Evolutionary conservation across 108 stramenopile genomes (phyloP).

Genomic region (Skeletonema costatum): DNA sequence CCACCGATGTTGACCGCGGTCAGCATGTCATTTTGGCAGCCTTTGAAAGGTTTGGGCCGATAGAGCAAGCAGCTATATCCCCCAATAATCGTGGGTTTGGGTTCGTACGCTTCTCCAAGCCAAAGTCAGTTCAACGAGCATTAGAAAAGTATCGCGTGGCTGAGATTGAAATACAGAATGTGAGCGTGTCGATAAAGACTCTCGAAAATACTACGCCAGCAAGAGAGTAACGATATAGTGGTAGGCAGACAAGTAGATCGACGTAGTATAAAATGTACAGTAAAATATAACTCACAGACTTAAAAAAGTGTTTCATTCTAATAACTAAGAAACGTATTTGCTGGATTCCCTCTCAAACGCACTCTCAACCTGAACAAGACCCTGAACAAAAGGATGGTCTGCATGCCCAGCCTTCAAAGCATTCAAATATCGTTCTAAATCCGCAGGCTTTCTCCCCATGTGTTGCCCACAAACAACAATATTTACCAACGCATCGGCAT

Average conservation of each 20-base stretch:
- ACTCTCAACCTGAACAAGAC: slow-evolving; percentile 72
- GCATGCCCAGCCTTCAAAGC: slow-evolving; percentile 65
- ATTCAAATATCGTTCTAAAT: slow-evolving; percentile 39
- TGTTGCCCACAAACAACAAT: slow-evolving; percentile 86
- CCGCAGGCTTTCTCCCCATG: slow-evolving; percentile 66
- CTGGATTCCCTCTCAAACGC: slow-evolving; percentile 87
- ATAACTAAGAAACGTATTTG: slow-evolving; percentile 58
- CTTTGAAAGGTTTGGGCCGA: slow-evolving; percentile 73
- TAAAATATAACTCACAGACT: not conserved
- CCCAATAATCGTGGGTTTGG: slow-evolving; percentile 77
- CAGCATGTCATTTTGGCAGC: slow-evolving; percentile 44
- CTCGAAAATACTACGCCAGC: slow-evolving; percentile 31
- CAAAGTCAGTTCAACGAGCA: slow-evolving; percentile 67
- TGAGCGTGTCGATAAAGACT: slow-evolving; percentile 74
- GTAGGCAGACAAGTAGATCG: not conserved
- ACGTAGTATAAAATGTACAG: not conserved
- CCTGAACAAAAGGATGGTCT: slow-evolving; percentile 66
- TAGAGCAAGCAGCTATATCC: slow-evolving; percentile 72
- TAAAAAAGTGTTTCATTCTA: not conserved
- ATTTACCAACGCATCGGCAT: slow-evolving; percentile 93
- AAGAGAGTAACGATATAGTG: not conserved
- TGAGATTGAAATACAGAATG: slow-evolving; percentile 88
- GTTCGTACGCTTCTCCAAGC: slow-evolving; percentile 66
- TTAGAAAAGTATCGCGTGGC: slow-evolving; percentile 55
- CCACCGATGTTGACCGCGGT: slow-evolving; percentile 43